Base-by-base conservation (phyloP, 345 rosid genomes). In the Pugionium dolabratum region DNA sequence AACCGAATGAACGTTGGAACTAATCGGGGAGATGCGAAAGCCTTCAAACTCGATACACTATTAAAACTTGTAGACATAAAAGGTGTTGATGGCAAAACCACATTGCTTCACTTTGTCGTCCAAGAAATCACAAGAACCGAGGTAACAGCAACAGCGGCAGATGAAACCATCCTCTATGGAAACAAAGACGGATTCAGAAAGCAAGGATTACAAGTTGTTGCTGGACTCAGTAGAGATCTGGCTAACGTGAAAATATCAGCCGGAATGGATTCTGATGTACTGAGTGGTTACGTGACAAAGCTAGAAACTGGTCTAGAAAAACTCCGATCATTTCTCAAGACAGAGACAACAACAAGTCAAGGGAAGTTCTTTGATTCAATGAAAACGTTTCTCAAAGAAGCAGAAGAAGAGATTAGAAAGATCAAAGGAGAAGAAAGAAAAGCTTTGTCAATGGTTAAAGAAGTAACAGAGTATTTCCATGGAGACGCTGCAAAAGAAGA, bases 41-140 rank as follows among this genome's bases (percentile, higher is more conserved):
- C 97, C 54, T 94, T 94, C 75, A 94, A 90, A 76, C 97, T 94
- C n/a, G 97, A 94, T n/a, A 90, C 96, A 6, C 97, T 94, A 49
- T 61, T 94, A 62, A 94, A 94, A 79, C 96, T 90, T n/a, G 97
- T 86, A 40, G 99, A 94, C 75, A 79, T 94, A 72, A 90, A 94
- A 79, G 97, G 96, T 55, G 82, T 92, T 2, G 99, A 94, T 52
- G 99, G 99, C 54, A 90, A 94, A 76, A 94, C 99, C 56, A 90
- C 99, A 37, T 83, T 90, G 71, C 97, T 93, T 34, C 99, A 93
- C 70, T 93, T 93, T 72, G 99, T 93, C 49, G 99, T 93, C 75
- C 99, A 93, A 79, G 99, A 90, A 81, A 90, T 94, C 78, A 88
- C 90, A 59, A 81, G 83, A 80, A 79, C 97, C 0, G 97, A 94